These are phyloP conservation scores for Erysiphe pulchra DNA, from an alignment of 2,329 filamentous ascomycete genomes.

Conservation along the genomic window DNA sequence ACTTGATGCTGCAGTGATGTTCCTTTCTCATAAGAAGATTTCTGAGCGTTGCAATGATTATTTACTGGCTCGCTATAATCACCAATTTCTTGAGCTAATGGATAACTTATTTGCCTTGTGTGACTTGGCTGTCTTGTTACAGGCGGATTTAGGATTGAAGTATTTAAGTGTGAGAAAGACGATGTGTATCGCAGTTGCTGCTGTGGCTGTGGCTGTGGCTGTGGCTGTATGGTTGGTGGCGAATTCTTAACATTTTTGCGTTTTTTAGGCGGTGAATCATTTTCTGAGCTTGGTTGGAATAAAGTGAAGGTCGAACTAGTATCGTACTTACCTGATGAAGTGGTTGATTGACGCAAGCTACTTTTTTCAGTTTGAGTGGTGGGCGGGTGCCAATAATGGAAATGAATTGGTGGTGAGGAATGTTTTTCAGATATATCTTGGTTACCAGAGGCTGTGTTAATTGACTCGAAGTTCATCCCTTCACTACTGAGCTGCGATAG, in stretches of 20 bases:
- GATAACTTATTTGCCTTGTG: slow-evolving; percentile 37
- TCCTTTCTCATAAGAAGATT: background rate
- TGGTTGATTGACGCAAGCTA: slow-evolving; percentile 38
- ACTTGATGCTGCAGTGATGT: background rate
- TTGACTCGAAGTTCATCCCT: slow-evolving; percentile 11
- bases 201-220: slow-evolving; percentile 12
- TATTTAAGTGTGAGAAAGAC: slow-evolving; percentile 26
- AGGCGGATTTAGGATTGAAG: slow-evolving; percentile 25
- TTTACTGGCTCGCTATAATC: slow-evolving; percentile 16
- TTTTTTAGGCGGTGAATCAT: slow-evolving; percentile 60
- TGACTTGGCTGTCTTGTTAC: slow-evolving; percentile 29
- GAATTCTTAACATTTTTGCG: slow-evolving; percentile 44
- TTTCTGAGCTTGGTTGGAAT: slow-evolving; percentile 20
- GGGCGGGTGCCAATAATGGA: slow-evolving; percentile 82
- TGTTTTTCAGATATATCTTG: slow-evolving; percentile 23
- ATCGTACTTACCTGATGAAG: slow-evolving; percentile 42
- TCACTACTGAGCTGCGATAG: slow-evolving; percentile 17
- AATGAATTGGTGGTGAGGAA: slow-evolving; percentile 55
- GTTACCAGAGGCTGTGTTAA: slow-evolving; percentile 22
- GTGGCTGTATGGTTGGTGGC: slow-evolving; percentile 18
- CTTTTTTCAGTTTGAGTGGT: slow-evolving; percentile 26
- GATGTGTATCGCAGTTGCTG: slow-evolving; percentile 20
- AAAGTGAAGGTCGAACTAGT: slow-evolving; percentile 4
- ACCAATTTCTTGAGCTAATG: slow-evolving; percentile 16
- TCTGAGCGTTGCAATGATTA: background rate